These are phyloP conservation scores for Withania somnifera DNA, from an alignment of 305 asterid genomes.

Conservation along the genomic window DNA sequence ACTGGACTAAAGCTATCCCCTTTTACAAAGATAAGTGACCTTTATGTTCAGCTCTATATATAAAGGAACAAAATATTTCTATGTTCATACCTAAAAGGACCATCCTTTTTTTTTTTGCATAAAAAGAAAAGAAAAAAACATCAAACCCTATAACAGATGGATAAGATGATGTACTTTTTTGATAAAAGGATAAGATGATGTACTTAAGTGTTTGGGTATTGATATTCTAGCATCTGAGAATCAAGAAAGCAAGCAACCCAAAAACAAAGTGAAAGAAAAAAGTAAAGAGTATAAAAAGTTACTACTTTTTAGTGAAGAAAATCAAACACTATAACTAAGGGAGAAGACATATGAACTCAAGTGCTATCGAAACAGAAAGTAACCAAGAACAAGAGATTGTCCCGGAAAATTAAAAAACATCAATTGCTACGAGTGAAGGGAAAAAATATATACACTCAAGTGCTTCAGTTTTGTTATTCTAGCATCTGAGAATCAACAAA, in stretches of 20 bases:
- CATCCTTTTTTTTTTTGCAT: no score
- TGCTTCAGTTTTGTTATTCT: background rate
- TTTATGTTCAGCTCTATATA: background rate
- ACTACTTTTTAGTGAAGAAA: background rate
- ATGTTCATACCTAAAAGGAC: background rate
- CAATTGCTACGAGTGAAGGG: background rate
- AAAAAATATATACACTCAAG: background rate
- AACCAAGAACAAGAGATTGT: background rate
- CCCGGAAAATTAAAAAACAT: background rate
- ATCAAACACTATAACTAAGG: background rate
- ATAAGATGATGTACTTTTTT: background rate
- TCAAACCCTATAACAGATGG: background rate
- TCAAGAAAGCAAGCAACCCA: background rate
- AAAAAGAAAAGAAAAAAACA: background rate
- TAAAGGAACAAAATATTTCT: background rate
- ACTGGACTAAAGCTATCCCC: background rate
- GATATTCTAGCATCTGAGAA: background rate
- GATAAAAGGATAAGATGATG: background rate
- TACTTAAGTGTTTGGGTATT: background rate
- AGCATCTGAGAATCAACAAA: background rate
- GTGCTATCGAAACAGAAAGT: background rate
- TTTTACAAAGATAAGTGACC: background rate
- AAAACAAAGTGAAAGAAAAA: background rate
- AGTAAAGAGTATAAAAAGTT: background rate
- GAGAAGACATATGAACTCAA: background rate